These are phyloP conservation scores for Chlorella sp. DNA, from an alignment of 139 green algal genomes.

Conservation along the genomic window DNA sequence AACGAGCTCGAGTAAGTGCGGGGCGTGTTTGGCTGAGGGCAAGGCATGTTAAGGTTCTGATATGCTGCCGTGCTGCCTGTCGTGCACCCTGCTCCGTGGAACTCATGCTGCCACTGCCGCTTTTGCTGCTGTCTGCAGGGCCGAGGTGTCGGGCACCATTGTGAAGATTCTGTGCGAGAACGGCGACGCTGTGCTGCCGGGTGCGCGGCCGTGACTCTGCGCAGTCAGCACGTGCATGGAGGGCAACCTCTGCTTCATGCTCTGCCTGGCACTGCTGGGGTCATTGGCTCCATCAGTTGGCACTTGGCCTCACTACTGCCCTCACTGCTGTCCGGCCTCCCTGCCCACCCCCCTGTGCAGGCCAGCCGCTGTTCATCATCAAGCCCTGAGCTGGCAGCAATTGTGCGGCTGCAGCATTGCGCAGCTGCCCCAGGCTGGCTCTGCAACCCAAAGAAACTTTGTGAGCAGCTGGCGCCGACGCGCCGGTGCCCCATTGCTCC, in stretches of 20 bases:
- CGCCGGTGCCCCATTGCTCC: no score
- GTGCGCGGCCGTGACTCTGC: neutral
- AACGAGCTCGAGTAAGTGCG: constrained; percentile 92
- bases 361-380: constrained; percentile 76
- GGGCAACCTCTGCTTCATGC: no score
- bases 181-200: constrained; percentile 76
- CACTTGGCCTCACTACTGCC: no score
- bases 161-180: constrained; percentile 86
- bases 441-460: neutral
- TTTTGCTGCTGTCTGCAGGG: constrained; percentile 32
- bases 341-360: neutral
- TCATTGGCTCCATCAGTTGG: no score
- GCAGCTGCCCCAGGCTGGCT: neutral
- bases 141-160: constrained; percentile 82
- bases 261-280: neutral
- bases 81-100: no score
- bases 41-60: no score
- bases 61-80: no score
- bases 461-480: neutral
- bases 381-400: constrained; percentile 45
- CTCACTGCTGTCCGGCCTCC: no score
- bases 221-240: no score
- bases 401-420: neutral
- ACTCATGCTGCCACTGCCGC: no score
- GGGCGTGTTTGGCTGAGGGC: neutral